phyloP scores from a whole-genome alignment of 305 asterid genomes.

The Salvia sclarea region DNA sequence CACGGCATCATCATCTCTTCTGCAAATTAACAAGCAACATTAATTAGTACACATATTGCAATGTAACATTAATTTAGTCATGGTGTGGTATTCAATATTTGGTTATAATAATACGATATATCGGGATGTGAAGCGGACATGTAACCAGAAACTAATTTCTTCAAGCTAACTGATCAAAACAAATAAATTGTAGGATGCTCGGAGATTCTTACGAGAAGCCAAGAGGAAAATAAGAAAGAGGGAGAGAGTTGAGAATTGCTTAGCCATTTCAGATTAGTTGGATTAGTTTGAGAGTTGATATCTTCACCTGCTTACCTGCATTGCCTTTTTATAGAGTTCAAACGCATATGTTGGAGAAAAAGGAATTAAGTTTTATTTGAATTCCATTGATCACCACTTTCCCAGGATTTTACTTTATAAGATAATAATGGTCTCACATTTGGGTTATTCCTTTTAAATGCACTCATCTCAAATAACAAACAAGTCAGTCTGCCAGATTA shows the following conservation, averaged over 20 bases:
- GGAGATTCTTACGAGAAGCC: conserved; percentile 23
- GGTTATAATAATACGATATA: no score
- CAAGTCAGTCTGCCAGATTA: neutral
- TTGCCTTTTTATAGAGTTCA: neutral
- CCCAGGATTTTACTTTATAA: neutral
- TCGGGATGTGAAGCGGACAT: no score
- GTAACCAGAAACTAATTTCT: no score
- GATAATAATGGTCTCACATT: neutral
- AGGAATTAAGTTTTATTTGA: neutral
- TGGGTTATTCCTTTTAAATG: neutral
- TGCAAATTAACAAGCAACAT: conserved; percentile 12
- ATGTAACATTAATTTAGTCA: no score
- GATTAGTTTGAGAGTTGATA: neutral
- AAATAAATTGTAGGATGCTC: no score
- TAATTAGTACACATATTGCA: no score
- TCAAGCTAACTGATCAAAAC: no score
- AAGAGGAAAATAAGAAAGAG: conserved; percentile 22
- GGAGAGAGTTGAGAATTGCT: neutral
- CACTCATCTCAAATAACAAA: neutral
- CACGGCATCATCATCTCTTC: conserved; percentile 16
- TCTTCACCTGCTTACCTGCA: neutral
- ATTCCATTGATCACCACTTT: neutral
- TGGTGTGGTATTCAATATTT: no score
- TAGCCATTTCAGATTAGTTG: conserved; percentile 3
- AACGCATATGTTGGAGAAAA: neutral